Conservation (phyloP, 768 basidiomycete species). For the Harrya chromipes region DNA sequence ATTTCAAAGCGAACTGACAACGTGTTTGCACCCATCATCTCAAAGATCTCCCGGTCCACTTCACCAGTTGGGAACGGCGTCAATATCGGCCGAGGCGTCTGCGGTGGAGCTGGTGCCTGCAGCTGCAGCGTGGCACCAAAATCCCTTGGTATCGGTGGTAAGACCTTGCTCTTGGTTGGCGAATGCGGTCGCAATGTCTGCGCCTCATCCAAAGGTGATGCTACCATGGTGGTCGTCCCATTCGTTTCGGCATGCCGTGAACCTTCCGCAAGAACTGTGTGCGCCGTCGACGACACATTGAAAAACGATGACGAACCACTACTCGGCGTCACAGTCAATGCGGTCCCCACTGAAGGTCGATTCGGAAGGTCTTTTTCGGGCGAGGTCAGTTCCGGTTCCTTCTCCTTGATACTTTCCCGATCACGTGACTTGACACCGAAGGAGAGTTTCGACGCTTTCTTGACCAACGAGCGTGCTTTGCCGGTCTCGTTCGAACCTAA, state of each 20-base stretch:
- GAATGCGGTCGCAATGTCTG: constrained; percentile 42
- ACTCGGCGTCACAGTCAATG: constrained; percentile 63
- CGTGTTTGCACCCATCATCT: constrained; percentile 69
- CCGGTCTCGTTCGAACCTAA: constrained; percentile 51
- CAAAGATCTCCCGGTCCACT: constrained; percentile 66
- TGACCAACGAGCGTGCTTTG: constrained; percentile 53
- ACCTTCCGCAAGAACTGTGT: constrained; percentile 37
- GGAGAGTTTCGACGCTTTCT: constrained; percentile 77
- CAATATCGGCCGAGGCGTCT: constrained; percentile 38
- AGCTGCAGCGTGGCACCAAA: constrained; percentile 37
- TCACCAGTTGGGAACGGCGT: constrained; percentile 64
- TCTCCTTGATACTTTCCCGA: constrained; percentile 42
- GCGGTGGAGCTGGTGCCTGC: constrained; percentile 11
- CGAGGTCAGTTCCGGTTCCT: constrained; percentile 36
- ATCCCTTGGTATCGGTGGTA: constrained; percentile 82
- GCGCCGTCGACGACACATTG: constrained; percentile 64
- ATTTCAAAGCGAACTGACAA: constrained; percentile 95
- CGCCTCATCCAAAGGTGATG: constrained; percentile 25
- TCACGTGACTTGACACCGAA: constrained; percentile 64
- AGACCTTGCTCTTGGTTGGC: constrained; percentile 56
- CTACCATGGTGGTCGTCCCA: constrained; percentile 17
- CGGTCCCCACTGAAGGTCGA: constrained; percentile 43
- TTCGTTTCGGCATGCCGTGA: constrained; percentile 29
- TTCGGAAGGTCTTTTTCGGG: constrained; percentile 47
- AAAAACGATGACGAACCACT: constrained; percentile 84